phyloP scores from a whole-genome alignment of 148 eudicot genomes.

The Amaranthus cruentus region DNA sequence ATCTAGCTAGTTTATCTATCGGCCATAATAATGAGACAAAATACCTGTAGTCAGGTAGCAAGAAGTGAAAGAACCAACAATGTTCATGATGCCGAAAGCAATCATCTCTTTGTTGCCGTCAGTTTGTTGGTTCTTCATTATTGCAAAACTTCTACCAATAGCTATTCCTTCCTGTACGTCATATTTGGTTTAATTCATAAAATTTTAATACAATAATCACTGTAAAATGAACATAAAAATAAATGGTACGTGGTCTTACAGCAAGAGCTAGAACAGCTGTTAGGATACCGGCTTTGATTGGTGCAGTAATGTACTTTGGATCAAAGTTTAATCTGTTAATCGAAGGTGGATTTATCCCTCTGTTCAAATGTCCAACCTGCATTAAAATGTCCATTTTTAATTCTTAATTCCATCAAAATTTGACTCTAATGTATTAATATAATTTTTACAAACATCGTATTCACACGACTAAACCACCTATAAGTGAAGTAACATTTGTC shows the following conservation, averaged over 20 bases:
- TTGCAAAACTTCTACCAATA: constrained; percentile 85
- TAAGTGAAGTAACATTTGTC: too few relatives aligned
- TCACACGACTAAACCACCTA: too few relatives aligned
- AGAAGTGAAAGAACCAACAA: constrained; percentile 81
- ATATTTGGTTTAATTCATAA: too few relatives aligned
- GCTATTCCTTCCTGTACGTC: constrained; percentile 93
- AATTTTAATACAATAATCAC: too few relatives aligned
- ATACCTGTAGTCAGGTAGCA: constrained; percentile 90
- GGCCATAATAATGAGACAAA: too few relatives aligned
- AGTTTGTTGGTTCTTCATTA: constrained; percentile 54
- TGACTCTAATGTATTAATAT: neutral
- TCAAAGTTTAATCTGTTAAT: constrained; percentile 50
- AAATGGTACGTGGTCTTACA: constrained; percentile 34
- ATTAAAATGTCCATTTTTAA: neutral
- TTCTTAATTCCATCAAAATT: neutral
- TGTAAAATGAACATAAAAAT: neutral
- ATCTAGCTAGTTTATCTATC: too few relatives aligned
- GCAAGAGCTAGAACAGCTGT: constrained; percentile 72
- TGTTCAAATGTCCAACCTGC: constrained; percentile 73
- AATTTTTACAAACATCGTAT: neutral
- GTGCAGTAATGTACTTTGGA: constrained; percentile 45
- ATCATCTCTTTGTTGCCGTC: constrained; percentile 98
- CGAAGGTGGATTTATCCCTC: constrained; percentile 70
- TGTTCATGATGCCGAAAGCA: constrained; percentile 92
- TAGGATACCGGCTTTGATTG: constrained; percentile 66